Evolutionary conservation across 2,329 filamentous ascomycete species (phyloP), one percentile per base, ranked within the genome.

Genomic region (Lasiodiplodia sp.): DNA sequence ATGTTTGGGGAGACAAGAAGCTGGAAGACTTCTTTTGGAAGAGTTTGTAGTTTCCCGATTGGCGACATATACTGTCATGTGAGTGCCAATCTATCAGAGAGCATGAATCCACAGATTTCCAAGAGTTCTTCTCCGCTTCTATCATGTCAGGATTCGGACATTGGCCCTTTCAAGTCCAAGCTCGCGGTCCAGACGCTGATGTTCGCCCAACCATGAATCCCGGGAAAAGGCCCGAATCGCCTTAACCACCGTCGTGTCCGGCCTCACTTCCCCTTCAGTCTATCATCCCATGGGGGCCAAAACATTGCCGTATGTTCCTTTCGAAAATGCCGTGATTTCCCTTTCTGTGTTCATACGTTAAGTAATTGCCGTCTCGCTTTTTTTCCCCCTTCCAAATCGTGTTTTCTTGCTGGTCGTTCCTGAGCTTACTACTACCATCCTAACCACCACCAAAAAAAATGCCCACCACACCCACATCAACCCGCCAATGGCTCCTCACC

Each of bases 401-500:
- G n/a, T 14, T 10, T 28, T 2, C 2, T 47, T 21, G n/a, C 44
- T 10, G 10, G n/a, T 21, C 40, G 0, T 8, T 47, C 40, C 40
- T 7, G 5, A 44, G 16, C 44, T 47, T 10, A 47, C 18, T n/a
- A n/a, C 40, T 21, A 23, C 49, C 23, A 53, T 23, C 21, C 14
- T 21, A 12, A 40, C 47, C 47, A 51, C 18, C 18, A 51, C 5
- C 47, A 28, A 28, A 28, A 28, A 34, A 34, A 34, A 34, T 28
- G 51, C 18, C 51, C 23, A 53, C 51, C 51, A 53, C 51, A 23
- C 51, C 51, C 21, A 53, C 51, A 53, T 6, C 51, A 21, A 80
- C 80, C 44, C 76, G 76, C 34, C 79, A 83, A 79, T 84, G 82
- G 82, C 72, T 83, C 69, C 77, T 85, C 47, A 71, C 75, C 60